Conservation (phyloP, 192 early-diverging fungal genomes). For the Gamsiella multidivaricata region DNA sequence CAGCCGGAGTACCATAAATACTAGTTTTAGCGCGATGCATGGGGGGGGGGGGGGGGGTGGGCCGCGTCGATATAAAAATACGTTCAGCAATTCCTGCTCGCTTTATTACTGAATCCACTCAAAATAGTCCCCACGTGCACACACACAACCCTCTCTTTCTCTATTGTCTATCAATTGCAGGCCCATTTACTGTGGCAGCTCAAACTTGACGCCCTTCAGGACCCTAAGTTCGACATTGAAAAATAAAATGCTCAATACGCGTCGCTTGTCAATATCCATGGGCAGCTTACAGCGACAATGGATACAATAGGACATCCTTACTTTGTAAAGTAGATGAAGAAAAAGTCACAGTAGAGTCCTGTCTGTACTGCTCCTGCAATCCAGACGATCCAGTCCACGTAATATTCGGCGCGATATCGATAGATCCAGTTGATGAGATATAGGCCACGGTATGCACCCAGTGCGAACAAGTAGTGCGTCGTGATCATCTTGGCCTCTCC, state of each 20-base stretch:
- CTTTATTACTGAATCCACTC: too few relatives aligned
- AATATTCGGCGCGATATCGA: slow-evolving; percentile 77
- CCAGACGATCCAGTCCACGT: slow-evolving; percentile 89
- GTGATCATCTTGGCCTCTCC: slow-evolving; percentile 99
- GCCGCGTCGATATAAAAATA: too few relatives aligned
- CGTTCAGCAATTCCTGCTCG: too few relatives aligned
- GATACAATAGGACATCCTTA: slow-evolving; percentile 40
- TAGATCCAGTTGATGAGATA: slow-evolving; percentile 93
- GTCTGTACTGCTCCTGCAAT: slow-evolving; percentile 94
- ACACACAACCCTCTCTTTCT: too few relatives aligned
- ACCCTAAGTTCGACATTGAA: slow-evolving; percentile 57
- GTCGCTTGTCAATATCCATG: not conserved
- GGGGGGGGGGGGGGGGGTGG: too few relatives aligned
- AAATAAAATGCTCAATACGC: not conserved
- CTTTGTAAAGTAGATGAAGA: slow-evolving; percentile 93
- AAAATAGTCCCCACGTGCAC: too few relatives aligned
- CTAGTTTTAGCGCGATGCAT: too few relatives aligned
- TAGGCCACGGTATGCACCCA: slow-evolving; percentile 76
- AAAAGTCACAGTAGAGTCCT: slow-evolving; percentile 95
- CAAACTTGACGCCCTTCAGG: slow-evolving; percentile 75
- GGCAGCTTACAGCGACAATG: not conserved
- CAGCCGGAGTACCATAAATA: too few relatives aligned
- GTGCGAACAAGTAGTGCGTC: slow-evolving; percentile 97
- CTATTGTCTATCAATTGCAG: too few relatives aligned
- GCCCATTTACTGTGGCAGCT: slow-evolving; percentile 68